Conservation (phyloP, 352 stramenopile species). For the Pythium grandisporangium region DNA sequence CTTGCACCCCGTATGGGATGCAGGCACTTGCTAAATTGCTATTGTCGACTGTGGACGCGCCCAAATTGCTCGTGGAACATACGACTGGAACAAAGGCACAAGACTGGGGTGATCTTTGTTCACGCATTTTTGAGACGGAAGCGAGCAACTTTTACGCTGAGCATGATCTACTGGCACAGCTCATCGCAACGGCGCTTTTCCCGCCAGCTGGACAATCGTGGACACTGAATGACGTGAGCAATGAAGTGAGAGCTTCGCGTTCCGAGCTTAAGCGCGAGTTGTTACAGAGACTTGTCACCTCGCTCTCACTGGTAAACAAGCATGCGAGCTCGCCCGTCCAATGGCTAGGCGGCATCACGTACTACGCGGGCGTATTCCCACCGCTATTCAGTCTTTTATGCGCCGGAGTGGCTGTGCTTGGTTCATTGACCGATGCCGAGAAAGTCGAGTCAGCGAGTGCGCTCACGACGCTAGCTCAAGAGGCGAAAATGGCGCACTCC, state of each 20-base stretch:
- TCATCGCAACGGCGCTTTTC: constrained; percentile 18
- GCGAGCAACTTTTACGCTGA: constrained; percentile 77
- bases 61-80: constrained; percentile 31
- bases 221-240: not conserved
- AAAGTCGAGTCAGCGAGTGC: not conserved
- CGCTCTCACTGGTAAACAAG: constrained; percentile 16
- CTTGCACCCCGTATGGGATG: constrained; percentile 15
- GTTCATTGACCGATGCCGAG: constrained; percentile 2
- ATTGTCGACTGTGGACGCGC: constrained; percentile 26
- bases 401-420: constrained; percentile 27
- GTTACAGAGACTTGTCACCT: constrained; percentile 15
- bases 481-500: constrained; percentile 1
- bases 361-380: constrained; percentile 57
- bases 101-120: constrained; percentile 47
- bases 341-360: constrained; percentile 58
- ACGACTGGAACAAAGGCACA: constrained; percentile 24
- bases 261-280: constrained; percentile 14
- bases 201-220: not conserved
- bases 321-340: constrained; percentile 7
- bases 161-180: constrained; percentile 46
- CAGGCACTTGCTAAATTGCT: constrained; percentile 19
- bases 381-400: constrained; percentile 35
- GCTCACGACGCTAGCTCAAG: not conserved
- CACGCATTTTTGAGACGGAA: constrained; percentile 72
- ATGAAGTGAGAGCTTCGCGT: too few species aligned